Evolutionary conservation across 2,329 filamentous ascomycete species (phyloP).

Genomic region (Cordyceps farinosa): DNA sequence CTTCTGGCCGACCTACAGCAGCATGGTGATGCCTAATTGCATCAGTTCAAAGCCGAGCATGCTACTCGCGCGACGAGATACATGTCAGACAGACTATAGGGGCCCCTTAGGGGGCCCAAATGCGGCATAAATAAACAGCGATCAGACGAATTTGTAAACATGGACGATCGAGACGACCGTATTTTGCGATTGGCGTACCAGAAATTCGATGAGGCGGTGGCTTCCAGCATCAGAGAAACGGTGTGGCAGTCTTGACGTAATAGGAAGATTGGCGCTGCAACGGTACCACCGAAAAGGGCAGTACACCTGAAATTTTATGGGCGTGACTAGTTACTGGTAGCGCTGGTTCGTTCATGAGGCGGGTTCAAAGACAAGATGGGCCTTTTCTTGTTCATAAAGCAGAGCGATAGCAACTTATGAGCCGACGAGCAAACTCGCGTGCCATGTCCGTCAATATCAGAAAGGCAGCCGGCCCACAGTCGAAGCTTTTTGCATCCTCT

Average conservation of each 20-base stretch:
- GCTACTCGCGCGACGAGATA: background rate
- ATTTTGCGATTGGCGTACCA: background rate
- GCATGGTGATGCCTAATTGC: background rate
- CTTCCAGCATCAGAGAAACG: background rate
- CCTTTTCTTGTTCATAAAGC: background rate
- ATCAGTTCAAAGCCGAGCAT: background rate
- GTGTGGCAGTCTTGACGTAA: constrained; percentile 4
- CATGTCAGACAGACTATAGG: background rate
- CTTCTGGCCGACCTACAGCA: background rate
- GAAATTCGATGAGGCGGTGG: background rate
- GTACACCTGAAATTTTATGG: background rate
- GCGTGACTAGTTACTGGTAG: background rate
- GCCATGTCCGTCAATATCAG: too few relatives aligned
- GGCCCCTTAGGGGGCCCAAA: background rate
- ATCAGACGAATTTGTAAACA: background rate
- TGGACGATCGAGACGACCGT: background rate
- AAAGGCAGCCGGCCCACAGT: too few relatives aligned
- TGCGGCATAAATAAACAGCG: background rate
- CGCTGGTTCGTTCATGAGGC: background rate
- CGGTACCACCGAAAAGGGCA: background rate
- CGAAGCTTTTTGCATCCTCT: too few relatives aligned
- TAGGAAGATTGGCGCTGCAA: constrained; percentile 4
- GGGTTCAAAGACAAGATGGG: background rate
- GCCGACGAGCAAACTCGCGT: too few relatives aligned
- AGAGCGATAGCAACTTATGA: too few relatives aligned